phyloP scores from a whole-genome alignment of 768 basidiomycete species.

The Boletus patriciae region DNA sequence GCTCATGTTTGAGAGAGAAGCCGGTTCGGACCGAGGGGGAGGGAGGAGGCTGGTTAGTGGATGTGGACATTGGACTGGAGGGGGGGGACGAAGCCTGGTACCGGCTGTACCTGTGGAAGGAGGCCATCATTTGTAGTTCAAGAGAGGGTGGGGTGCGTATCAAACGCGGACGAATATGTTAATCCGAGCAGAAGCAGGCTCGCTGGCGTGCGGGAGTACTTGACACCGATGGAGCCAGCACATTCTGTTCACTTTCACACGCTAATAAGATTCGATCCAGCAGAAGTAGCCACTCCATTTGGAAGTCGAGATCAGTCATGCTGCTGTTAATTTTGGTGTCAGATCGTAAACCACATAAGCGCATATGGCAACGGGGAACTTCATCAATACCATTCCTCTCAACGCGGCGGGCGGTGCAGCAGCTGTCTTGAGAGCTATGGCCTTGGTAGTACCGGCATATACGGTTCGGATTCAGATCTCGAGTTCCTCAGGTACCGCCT shows the following conservation, averaged over 20 bases:
- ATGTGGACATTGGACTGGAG: background rate
- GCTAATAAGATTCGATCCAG: background rate
- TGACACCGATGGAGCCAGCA: background rate
- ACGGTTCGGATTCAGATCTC: too few species aligned
- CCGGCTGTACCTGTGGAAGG: too few species aligned
- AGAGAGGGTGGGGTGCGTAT: constrained; percentile 3
- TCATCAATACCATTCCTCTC: too few species aligned
- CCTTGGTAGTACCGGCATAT: too few species aligned
- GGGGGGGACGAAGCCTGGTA: background rate
- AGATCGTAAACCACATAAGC: too few species aligned
- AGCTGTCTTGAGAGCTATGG: too few species aligned
- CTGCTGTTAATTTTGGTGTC: too few species aligned
- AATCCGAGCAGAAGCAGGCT: background rate
- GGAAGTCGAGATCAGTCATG: too few species aligned
- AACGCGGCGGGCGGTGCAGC: too few species aligned
- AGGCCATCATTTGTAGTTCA: constrained; percentile 11
- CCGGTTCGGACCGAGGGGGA: background rate
- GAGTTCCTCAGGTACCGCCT: too few species aligned
- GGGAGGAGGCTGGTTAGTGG: background rate
- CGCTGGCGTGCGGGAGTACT: background rate
- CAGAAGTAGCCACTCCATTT: background rate
- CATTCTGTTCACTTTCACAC: background rate
- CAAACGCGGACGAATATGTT: constrained; percentile 1
- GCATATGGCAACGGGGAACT: too few species aligned
- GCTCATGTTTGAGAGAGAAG: background rate